Evolutionary conservation across 495 filamentous ascomycete species (phyloP).

Genomic region (Daldinia concentrica): DNA sequence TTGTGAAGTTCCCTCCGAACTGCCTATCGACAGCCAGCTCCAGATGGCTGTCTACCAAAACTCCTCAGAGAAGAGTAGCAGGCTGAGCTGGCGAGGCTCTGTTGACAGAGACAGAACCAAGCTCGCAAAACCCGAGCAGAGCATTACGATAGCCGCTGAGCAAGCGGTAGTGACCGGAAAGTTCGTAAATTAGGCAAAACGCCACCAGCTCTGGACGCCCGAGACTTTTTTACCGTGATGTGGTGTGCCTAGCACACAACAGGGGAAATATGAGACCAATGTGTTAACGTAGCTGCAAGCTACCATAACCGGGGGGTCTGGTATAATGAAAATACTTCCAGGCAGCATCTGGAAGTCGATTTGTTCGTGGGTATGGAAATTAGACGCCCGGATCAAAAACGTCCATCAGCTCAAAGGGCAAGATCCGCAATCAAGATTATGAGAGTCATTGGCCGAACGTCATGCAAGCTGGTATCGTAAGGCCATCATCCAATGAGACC

Average conservation of each 20-base stretch:
- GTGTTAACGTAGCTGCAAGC: slow-evolving; percentile 30
- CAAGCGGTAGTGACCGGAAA: background rate
- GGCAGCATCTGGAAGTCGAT: slow-evolving; percentile 27
- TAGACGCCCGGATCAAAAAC: slow-evolving; percentile 19
- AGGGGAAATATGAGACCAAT: slow-evolving; percentile 5
- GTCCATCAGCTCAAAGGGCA: slow-evolving; percentile 1
- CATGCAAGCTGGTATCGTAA: slow-evolving; percentile 41
- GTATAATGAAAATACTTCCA: slow-evolving; percentile 14
- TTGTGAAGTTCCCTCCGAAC: slow-evolving; percentile 9
- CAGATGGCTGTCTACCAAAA: slow-evolving; percentile 1
- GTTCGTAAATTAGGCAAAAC: slow-evolving; percentile 14
- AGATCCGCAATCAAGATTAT: slow-evolving; percentile 28
- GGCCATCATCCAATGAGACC: slow-evolving; percentile 46
- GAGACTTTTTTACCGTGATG: slow-evolving; percentile 3
- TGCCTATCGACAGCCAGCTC: slow-evolving; percentile 5
- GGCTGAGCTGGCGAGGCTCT: slow-evolving; percentile 3
- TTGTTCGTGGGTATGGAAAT: slow-evolving; percentile 14
- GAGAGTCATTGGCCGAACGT: slow-evolving; percentile 36
- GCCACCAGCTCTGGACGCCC: slow-evolving; percentile 22
- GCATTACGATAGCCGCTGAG: slow-evolving; percentile 4
- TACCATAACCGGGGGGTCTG: slow-evolving; percentile 6
- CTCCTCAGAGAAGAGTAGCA: slow-evolving; percentile 15
- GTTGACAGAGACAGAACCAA: background rate
- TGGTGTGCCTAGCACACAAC: slow-evolving; percentile 18
- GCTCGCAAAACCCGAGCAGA: background rate